These are phyloP conservation scores for Posidonia australis DNA, from an alignment of 106 monocot species.

Conservation along the genomic window DNA sequence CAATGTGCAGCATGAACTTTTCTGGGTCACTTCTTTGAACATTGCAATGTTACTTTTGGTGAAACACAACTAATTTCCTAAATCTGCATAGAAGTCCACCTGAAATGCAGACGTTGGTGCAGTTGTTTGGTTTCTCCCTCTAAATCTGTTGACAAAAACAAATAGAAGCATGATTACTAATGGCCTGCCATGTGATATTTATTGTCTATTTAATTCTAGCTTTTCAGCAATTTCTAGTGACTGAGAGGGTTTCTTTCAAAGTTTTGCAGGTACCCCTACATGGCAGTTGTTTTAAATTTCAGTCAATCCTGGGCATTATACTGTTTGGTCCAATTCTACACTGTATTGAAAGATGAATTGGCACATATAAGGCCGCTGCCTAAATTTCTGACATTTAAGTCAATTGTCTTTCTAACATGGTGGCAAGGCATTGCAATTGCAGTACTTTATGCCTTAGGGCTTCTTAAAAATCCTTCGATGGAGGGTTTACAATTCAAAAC, in stretches of 20 bases:
- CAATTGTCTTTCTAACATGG: conserved; percentile 95
- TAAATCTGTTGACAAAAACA: too few relatives aligned
- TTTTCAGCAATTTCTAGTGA: too few relatives aligned
- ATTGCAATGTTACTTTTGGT: too few relatives aligned
- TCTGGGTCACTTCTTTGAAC: too few relatives aligned
- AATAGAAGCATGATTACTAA: too few relatives aligned
- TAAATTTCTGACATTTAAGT: conserved; percentile 83
- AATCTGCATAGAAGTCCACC: too few relatives aligned
- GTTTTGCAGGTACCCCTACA: conserved; percentile 71
- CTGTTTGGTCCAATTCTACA: conserved; percentile 83
- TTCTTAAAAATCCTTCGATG: conserved; percentile 70
- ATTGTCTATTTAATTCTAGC: too few relatives aligned
- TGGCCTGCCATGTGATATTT: too few relatives aligned
- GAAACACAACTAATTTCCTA: too few relatives aligned
- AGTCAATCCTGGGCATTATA: conserved; percentile 94
- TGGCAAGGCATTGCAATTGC: conserved; percentile 97
- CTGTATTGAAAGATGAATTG: conserved; percentile 73
- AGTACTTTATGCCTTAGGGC: conserved; percentile 56
- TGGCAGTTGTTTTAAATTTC: conserved; percentile 86
- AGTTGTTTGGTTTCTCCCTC: too few relatives aligned
- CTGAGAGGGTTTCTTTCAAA: not conserved
- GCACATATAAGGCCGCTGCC: conserved; percentile 74
- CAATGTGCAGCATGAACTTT: too few relatives aligned
- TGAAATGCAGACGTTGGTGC: too few relatives aligned
- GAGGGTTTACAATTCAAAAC: conserved; percentile 75